These are phyloP conservation scores for Daedaleopsis sinensis DNA, from an alignment of 768 basidiomycete genomes.

Conservation along the genomic window DNA sequence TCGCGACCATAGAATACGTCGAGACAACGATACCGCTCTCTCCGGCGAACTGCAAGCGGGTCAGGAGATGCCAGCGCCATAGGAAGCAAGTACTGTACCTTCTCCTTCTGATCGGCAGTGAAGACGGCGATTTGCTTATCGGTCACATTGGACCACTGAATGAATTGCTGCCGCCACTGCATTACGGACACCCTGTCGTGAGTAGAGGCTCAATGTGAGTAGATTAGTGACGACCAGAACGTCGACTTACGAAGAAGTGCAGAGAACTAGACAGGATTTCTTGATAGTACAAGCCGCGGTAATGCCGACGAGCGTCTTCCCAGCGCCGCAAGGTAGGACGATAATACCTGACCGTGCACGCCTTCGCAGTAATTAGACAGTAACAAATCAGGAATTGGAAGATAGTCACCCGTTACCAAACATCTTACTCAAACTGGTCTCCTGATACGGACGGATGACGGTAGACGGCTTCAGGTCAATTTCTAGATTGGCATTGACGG, in stretches of 20 bases:
- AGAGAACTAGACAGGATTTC: slow-evolving; percentile 96
- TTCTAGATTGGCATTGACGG: slow-evolving; percentile 93
- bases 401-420: slow-evolving; percentile 90
- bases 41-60: slow-evolving; percentile 77
- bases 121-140: slow-evolving; percentile 97
- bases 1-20: slow-evolving; percentile 99
- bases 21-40: slow-evolving; percentile 98
- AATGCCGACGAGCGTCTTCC: slow-evolving; percentile 99
- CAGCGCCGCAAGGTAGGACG: slow-evolving; percentile 96
- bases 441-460: slow-evolving; percentile 96
- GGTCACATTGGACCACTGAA: slow-evolving; percentile 98
- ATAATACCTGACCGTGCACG: slow-evolving; percentile 98
- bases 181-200: slow-evolving; percentile 80
- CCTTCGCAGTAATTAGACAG: slow-evolving; percentile 43
- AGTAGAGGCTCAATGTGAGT: not conserved
- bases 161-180: slow-evolving; percentile 99
- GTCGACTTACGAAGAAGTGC: slow-evolving; percentile 89
- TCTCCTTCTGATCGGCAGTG: slow-evolving; percentile 97
- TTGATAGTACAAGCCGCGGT: slow-evolving; percentile 99
- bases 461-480: slow-evolving; percentile 99
- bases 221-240: not conserved
- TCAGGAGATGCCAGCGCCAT: slow-evolving; percentile 5
- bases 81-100: slow-evolving; percentile 49
- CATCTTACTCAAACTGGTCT: slow-evolving; percentile 99
- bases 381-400: slow-evolving; percentile 3